Evolutionary conservation across 2,329 filamentous ascomycete genomes (phyloP).

Genomic region (Cyclaneusma minus): DNA sequence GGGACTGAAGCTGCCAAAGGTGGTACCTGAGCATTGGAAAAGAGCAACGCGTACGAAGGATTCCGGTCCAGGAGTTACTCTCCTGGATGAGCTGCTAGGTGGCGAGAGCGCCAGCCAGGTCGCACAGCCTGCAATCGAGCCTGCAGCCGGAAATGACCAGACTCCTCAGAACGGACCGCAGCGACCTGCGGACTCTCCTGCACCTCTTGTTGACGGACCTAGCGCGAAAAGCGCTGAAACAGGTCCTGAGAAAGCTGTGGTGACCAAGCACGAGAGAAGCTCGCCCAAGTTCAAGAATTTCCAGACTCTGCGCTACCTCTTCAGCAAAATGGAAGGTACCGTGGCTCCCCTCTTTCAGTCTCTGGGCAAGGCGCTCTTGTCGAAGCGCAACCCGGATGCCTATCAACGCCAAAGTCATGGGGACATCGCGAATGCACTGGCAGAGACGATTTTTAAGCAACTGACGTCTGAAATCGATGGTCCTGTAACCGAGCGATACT

Average conservation of each 20-base stretch:
- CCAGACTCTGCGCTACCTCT: constrained; percentile 56
- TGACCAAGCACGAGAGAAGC: constrained; percentile 1
- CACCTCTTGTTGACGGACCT: constrained; percentile 1
- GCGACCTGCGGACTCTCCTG: constrained; percentile 7
- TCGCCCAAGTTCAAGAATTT: constrained; percentile 52
- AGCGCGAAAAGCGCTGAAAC: constrained; percentile 2
- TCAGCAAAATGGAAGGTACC: constrained; percentile 63
- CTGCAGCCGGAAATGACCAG: constrained; percentile 6
- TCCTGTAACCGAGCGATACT: constrained; percentile 47
- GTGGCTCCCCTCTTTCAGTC: constrained; percentile 79
- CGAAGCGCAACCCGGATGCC: constrained; percentile 55
- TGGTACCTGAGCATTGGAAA: constrained; percentile 55
- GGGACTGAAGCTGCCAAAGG: constrained; percentile 58
- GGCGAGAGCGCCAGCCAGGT: constrained; percentile 26
- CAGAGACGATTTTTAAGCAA: constrained; percentile 53
- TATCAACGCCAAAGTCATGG: constrained; percentile 37
- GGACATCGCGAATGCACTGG: constrained; percentile 48
- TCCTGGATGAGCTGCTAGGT: constrained; percentile 5
- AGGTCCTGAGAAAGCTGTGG: constrained; percentile 1
- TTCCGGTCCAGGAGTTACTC: constrained; percentile 8
- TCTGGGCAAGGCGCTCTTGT: constrained; percentile 66
- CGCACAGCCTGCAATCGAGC: constrained; percentile 14
- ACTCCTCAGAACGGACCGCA: constrained; percentile 8
- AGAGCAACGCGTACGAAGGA: constrained; percentile 11
- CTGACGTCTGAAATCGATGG: constrained; percentile 29